phyloP scores from a whole-genome alignment of 345 rosid genomes.

The Rhodomyrtus tomentosa region DNA sequence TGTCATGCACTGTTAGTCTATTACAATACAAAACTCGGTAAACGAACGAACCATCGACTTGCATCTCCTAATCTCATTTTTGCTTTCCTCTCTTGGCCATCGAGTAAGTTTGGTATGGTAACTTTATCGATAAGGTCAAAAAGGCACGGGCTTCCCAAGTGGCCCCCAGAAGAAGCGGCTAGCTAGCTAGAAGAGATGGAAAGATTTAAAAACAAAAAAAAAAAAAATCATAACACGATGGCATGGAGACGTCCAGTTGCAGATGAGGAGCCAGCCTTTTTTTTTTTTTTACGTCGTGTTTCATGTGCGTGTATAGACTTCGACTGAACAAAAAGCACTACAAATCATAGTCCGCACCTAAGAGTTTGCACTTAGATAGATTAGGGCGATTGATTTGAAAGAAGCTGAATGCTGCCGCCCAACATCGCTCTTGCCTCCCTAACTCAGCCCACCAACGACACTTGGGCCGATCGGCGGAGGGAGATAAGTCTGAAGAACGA shows the following conservation, averaged over 20 bases:
- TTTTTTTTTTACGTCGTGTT: neutral
- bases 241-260: neutral
- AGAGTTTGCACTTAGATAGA: neutral
- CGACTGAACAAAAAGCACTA: neutral
- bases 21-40: fast-evolving
- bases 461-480: neutral
- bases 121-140: neutral
- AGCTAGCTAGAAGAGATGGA: too few relatives aligned
- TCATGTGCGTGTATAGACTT: neutral
- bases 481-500: neutral
- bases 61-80: neutral
- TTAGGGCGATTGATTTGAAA: neutral
- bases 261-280: neutral
- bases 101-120: neutral
- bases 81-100: neutral
- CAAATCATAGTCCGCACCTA: neutral
- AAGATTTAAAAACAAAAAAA: too few relatives aligned
- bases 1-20: too few relatives aligned
- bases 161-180: too few relatives aligned
- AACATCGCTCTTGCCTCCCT: neutral
- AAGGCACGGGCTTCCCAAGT: neutral
- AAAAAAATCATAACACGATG: neutral
- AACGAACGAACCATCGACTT: neutral
- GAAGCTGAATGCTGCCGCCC: neutral
- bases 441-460: neutral